Conservation (phyloP, 352 stramenopile species). For the Phytophthora sansomeana region DNA sequence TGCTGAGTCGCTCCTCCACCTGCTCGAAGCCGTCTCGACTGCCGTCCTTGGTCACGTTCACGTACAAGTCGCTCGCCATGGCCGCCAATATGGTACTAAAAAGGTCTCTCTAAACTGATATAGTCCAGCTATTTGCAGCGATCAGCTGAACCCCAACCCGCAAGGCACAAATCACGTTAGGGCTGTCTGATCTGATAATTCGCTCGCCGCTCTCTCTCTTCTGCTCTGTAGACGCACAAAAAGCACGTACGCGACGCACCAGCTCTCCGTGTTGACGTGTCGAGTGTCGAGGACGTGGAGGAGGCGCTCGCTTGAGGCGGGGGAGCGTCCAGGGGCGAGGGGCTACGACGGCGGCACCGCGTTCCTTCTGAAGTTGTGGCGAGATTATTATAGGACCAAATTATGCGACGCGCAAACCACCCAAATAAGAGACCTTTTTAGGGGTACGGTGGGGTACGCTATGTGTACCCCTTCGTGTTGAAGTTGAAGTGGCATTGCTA, state of each 20-base stretch:
- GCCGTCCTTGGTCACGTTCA: slow-evolving; percentile 40
- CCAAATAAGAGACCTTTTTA: too few relatives aligned
- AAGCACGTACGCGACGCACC: slow-evolving; percentile 5
- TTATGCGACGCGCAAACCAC: background rate
- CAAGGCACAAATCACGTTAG: slow-evolving; percentile 1
- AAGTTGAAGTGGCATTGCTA: slow-evolving; percentile 16
- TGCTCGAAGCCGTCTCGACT: slow-evolving; percentile 30
- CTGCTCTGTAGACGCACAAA: background rate
- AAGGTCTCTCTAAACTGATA: slow-evolving; percentile 26
- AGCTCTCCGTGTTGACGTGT: background rate
- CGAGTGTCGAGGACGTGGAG: background rate
- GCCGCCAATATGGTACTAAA: background rate
- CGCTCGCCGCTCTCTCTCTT: background rate
- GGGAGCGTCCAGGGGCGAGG: background rate
- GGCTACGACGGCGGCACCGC: slow-evolving; percentile 14
- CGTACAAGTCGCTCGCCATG: slow-evolving; percentile 42
- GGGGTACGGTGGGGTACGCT: too few relatives aligned
- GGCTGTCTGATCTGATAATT: slow-evolving; percentile 25
- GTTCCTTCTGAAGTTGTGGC: slow-evolving; percentile 16
- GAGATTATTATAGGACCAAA: background rate
- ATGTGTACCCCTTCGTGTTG: slow-evolving; percentile 8
- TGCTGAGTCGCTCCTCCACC: slow-evolving; percentile 26
- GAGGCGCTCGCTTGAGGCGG: background rate
- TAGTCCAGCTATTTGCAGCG: slow-evolving; percentile 8
- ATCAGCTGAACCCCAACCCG: background rate